Evolutionary conservation across 176 grass and related monocot species (phyloP).

Genomic region (Hsuehochloa calcarea): DNA sequence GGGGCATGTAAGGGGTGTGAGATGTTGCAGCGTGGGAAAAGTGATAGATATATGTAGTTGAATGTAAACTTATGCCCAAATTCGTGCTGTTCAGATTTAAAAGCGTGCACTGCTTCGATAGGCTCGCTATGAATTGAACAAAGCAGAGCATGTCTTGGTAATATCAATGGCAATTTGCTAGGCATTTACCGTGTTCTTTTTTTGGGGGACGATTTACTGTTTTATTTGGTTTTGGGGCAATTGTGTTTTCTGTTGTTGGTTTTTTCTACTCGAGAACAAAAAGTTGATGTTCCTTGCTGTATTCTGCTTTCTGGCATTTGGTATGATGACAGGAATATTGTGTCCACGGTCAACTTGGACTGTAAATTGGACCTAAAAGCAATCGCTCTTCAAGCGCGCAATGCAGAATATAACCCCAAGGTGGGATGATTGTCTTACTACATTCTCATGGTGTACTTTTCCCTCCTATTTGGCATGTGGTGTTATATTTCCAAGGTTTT

Average conservation of each 20-base stretch:
- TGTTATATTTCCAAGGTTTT: no score
- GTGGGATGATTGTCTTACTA: slow-evolving; percentile 11
- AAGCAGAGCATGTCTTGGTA: background rate
- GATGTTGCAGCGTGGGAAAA: no score
- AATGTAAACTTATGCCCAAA: background rate
- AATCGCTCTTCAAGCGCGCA: slow-evolving; percentile 76
- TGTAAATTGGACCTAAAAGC: slow-evolving; percentile 87
- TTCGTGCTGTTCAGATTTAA: background rate
- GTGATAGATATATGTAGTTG: no score
- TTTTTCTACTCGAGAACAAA: background rate
- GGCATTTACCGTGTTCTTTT: background rate
- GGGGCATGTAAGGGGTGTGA: no score
- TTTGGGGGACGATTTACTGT: background rate
- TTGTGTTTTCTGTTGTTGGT: background rate
- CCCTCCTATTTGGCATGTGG: no score
- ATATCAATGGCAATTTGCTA: background rate
- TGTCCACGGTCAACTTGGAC: slow-evolving; percentile 82
- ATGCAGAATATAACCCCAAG: slow-evolving; percentile 89
- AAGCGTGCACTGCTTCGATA: background rate
- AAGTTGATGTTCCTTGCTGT: background rate
- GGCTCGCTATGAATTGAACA: background rate
- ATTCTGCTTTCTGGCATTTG: background rate
- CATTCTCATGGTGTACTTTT: background rate
- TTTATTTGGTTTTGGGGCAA: background rate
- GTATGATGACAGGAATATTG: slow-evolving; percentile 60